Percentiles rank a stretch among this genome's conserved stretches.
Conservation (phyloP, 2,329 filamentous ascomycete genomes). For the Colletotrichum tamarilloi region DNA sequence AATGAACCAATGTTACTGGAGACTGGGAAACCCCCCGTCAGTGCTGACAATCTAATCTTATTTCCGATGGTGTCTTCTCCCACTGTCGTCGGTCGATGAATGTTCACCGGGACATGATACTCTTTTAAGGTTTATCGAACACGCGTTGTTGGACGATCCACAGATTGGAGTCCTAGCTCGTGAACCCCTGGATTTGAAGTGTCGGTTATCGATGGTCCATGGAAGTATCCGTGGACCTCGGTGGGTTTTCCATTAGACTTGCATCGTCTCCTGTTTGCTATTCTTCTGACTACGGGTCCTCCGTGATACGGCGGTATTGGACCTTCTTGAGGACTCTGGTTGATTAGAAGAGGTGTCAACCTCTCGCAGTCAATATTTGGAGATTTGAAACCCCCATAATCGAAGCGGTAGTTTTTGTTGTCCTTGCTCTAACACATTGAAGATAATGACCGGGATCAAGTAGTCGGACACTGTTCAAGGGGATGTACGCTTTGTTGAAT, state of each 20-base stretch:
- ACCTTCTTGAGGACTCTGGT: neutral
- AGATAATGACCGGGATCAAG: too few relatives aligned
- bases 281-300: neutral
- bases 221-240: neutral
- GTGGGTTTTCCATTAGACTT: neutral
- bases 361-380: neutral
- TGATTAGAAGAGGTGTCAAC: neutral
- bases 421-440: too few relatives aligned
- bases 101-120: neutral
- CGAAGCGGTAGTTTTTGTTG: neutral
- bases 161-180: too few relatives aligned
- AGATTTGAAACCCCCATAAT: neutral
- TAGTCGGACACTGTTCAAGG: neutral
- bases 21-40: slow-evolving; percentile 7
- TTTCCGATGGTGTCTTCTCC: slow-evolving; percentile 19
- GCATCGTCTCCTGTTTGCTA: neutral
- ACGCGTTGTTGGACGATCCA: neutral
- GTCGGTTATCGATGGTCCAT: neutral
- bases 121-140: neutral
- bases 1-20: slow-evolving; percentile 8
- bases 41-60: neutral
- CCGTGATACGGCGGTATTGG: neutral
- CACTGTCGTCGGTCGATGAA: neutral
- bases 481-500: neutral
- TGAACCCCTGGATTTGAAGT: neutral